Evolutionary conservation across 768 basidiomycete genomes (phyloP), one percentile per base, ranked within the genome.

Genomic region (Lactifluus rugatus): DNA sequence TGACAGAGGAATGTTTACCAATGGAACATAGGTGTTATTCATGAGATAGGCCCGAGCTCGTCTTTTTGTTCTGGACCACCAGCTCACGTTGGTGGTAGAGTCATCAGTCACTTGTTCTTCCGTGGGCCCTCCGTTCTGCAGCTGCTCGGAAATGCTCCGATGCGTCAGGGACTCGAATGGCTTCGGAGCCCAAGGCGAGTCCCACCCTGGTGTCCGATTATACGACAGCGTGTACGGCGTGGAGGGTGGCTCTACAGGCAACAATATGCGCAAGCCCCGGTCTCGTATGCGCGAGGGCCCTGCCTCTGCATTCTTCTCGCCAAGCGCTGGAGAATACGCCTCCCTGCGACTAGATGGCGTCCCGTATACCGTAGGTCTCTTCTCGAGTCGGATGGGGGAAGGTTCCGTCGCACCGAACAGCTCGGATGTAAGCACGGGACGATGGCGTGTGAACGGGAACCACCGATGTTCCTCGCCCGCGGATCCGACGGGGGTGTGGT

Each of bases 401-500:
- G 61, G 25, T 7, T 48, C 52, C 1, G 21, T 23, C 13, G 19
- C 31, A 19, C 47, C 26, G 21, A 36, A 48, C 36, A 36, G 14
- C 2, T 54, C 57, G 16, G 57, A 46, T n/a, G 31, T 19, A 26
- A 51, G 31, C 28, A 39, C 39, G 13, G 61, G 52, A 17, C 82
- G 78, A 47, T 82, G 81, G 39, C 81, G 78, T 26, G 81, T 81
- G 69, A 90, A 89, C 0, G 85, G 72, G 82, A 83, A 87, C 88
- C 88, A 90, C 50, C 81, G 80, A 17, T 64, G 41, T 26, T 64
- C 62, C 28, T 44, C 69, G 72, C 62, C 41, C 65, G 65, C 54
- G 70, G 54, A 60, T 59, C 65, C 62, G 68, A 64, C 59, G 3
- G 75, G 76, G 13, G 82, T 81, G 49, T 76, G 72, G 57, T 76